Evolutionary conservation across 2,329 filamentous ascomycete genomes (phyloP).

Genomic region (Sporothrix phasma): DNA sequence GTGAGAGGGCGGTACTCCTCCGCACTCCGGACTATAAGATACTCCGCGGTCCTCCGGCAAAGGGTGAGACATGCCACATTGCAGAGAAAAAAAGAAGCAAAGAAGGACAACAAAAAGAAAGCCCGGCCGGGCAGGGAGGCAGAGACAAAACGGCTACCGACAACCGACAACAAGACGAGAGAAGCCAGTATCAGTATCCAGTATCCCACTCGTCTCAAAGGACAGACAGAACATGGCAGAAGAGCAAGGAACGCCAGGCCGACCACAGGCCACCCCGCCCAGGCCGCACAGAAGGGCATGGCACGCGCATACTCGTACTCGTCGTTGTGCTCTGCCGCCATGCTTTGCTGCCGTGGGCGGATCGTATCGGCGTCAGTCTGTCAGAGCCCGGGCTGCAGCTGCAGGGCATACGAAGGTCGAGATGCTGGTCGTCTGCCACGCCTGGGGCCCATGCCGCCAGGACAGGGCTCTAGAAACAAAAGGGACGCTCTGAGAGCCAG

Average conservation of each 20-base stretch:
- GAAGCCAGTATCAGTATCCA: too few species aligned
- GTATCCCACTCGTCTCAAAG: not conserved
- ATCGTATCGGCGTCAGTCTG: not conserved
- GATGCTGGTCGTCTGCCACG: constrained; percentile 2
- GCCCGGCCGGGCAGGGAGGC: not conserved
- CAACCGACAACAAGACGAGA: not conserved
- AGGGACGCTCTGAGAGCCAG: too few species aligned
- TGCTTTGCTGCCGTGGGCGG: not conserved
- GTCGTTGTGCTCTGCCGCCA: too few species aligned
- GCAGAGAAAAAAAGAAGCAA: not conserved
- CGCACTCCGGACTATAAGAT: not conserved
- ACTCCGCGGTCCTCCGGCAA: not conserved
- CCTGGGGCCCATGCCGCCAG: not conserved
- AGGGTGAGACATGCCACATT: constrained; percentile 2
- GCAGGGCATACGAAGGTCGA: not conserved
- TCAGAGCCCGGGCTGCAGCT: not conserved
- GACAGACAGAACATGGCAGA: not conserved
- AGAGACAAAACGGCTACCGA: not conserved
- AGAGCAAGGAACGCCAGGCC: not conserved
- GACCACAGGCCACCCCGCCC: not conserved
- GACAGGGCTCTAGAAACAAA: not conserved
- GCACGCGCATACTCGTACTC: too few species aligned
- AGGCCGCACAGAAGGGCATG: not conserved
- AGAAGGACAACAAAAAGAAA: not conserved
- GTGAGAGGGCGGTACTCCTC: not conserved